Evolutionary conservation across 2,329 filamentous ascomycete species (phyloP).

Genomic region (Clonostachys chloroleuca): DNA sequence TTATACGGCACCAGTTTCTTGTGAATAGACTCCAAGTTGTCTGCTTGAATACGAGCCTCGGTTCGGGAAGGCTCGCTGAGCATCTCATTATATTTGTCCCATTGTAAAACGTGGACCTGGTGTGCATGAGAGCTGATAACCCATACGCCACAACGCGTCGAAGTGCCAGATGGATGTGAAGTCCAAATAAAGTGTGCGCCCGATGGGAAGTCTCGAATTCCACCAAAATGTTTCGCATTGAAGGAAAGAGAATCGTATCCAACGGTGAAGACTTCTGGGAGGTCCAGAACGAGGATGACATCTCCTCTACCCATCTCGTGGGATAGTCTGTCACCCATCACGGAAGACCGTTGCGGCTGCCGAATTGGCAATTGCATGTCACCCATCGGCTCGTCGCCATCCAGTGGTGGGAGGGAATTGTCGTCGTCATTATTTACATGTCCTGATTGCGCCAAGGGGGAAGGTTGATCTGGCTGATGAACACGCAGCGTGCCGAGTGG

Average conservation of each 20-base stretch:
- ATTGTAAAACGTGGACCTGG: conserved; percentile 41
- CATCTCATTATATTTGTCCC: conserved; percentile 52
- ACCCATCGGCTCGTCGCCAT: conserved; percentile 1
- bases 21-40: conserved; percentile 30
- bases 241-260: conserved; percentile 49
- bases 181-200: conserved; percentile 59
- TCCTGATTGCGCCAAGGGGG: conserved; percentile 4
- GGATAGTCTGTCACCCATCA: conserved; percentile 5
- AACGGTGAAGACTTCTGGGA: conserved; percentile 46
- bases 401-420: conserved; percentile 22
- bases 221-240: conserved; percentile 40
- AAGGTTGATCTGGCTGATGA: conserved; percentile 15
- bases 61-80: conserved; percentile 39
- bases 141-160: conserved; percentile 54
- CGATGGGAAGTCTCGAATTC: conserved; percentile 48
- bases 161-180: conserved; percentile 39
- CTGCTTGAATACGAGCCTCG: conserved; percentile 39
- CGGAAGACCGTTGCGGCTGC: background rate
- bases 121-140: conserved; percentile 31
- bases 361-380: too few relatives aligned
- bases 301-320: conserved; percentile 36
- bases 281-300: conserved; percentile 44
- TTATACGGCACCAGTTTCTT: conserved; percentile 39
- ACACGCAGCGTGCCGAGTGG: conserved; percentile 38
- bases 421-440: conserved; percentile 8